Conservation (phyloP, 768 basidiomycete species). For the Phanerochaete carnosa region DNA sequence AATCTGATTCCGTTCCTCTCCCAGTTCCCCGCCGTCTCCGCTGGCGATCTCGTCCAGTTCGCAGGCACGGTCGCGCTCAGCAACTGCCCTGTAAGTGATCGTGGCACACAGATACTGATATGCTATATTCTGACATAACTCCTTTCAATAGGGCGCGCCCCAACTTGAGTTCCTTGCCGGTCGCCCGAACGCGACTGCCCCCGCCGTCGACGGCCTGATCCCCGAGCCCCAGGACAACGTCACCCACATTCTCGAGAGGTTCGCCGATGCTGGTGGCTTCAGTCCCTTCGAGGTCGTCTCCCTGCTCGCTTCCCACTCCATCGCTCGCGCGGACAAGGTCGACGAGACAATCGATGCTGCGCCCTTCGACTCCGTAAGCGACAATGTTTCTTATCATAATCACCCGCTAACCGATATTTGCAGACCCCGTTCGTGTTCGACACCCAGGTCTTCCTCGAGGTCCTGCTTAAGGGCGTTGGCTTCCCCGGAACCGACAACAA, state of each 20-base stretch:
- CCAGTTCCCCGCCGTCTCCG: slow-evolving; percentile 29
- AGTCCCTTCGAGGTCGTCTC: slow-evolving; percentile 20
- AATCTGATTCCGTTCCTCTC: slow-evolving; percentile 32
- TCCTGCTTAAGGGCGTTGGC: not conserved
- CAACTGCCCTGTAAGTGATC: slow-evolving; percentile 2
- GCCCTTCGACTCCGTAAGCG: slow-evolving; percentile 21
- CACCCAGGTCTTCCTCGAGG: not conserved
- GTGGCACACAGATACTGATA: not conserved
- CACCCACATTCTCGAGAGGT: slow-evolving; percentile 21
- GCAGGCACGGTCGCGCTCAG: slow-evolving; percentile 5
- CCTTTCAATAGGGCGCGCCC: slow-evolving; percentile 16
- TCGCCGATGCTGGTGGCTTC: slow-evolving; percentile 25
- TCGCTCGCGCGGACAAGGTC: slow-evolving; percentile 24
- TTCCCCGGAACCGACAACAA: slow-evolving; percentile 14
- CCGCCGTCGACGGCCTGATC: slow-evolving; percentile 7
- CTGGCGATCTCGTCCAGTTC: slow-evolving; percentile 39
- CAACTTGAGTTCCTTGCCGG: slow-evolving; percentile 16
- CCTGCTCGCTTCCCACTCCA: slow-evolving; percentile 19
- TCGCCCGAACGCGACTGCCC: not conserved
- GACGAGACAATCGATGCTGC: slow-evolving; percentile 20
- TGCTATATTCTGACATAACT: not conserved
- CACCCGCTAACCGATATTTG: slow-evolving; percentile 17
- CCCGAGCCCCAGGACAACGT: slow-evolving; percentile 18
- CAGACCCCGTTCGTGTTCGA: slow-evolving; percentile 12
- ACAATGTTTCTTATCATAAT: slow-evolving; percentile 15